These are phyloP conservation scores for Clarireedia homoeocarpa DNA, from an alignment of 2,329 filamentous ascomycete genomes.

Conservation along the genomic window DNA sequence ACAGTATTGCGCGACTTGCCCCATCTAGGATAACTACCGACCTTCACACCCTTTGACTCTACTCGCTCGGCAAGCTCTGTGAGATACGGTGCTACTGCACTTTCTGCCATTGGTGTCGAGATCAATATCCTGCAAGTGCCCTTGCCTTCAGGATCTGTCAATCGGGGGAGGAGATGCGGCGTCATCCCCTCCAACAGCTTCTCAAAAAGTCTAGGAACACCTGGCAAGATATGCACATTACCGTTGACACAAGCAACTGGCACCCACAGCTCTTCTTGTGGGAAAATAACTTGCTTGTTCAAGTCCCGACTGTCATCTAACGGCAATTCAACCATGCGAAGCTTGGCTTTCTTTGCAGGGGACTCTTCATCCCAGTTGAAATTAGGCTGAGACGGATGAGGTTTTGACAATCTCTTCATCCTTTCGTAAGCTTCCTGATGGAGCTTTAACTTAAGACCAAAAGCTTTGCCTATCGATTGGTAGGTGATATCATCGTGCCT, in stretches of 20 bases:
- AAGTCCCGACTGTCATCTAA: slow-evolving; percentile 59
- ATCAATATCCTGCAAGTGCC: slow-evolving; percentile 73
- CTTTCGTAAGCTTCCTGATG: slow-evolving; percentile 69
- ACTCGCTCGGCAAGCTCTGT: slow-evolving; percentile 70
- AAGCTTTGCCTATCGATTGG: slow-evolving; percentile 85
- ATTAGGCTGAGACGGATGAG: slow-evolving; percentile 61
- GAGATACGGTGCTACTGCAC: slow-evolving; percentile 73
- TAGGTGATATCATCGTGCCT: slow-evolving; percentile 99
- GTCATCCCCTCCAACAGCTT: slow-evolving; percentile 70
- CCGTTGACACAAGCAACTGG: slow-evolving; percentile 83
- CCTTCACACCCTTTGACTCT: slow-evolving; percentile 72
- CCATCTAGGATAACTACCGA: slow-evolving; percentile 93
- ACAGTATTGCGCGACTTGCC: slow-evolving; percentile 82
- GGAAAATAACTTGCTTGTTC: slow-evolving; percentile 70
- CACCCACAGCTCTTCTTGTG: slow-evolving; percentile 79
- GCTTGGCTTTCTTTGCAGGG: slow-evolving; percentile 67
- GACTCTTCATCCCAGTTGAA: slow-evolving; percentile 84
- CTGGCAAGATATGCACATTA: slow-evolving; percentile 88
- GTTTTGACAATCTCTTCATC: slow-evolving; percentile 77
- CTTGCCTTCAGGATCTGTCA: slow-evolving; percentile 73
- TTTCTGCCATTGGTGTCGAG: slow-evolving; percentile 83
- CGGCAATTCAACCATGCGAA: slow-evolving; percentile 86
- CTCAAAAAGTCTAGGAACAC: slow-evolving; percentile 78
- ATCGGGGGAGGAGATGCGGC: slow-evolving; percentile 58
- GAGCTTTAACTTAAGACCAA: slow-evolving; percentile 65